A percentile compares a stretch with the other conserved stretches of the same genome.
phyloP scores from a whole-genome alignment of 1,284 basidiomycete species.

The Coniferiporia sulphurascens region DNA sequence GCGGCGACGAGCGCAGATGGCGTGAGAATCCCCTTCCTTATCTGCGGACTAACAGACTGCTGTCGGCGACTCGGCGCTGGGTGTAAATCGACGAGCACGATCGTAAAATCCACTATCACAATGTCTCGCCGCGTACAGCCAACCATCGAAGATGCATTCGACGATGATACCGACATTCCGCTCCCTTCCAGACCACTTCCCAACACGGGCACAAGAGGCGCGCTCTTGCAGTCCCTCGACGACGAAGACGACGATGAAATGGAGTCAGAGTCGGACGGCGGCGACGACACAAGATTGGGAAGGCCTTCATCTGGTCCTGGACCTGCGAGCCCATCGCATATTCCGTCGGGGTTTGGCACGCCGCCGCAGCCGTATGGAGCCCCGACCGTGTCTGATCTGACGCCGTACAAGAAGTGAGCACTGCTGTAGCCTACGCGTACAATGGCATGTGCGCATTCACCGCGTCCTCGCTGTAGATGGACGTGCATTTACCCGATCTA shows the following conservation, averaged over 20 bases:
- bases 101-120: constrained; percentile 14
- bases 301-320: constrained; percentile 20
- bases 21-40: neutral
- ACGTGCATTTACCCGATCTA: constrained; percentile 95
- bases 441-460: neutral
- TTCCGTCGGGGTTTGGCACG: constrained; percentile 19
- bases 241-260: constrained; percentile 29
- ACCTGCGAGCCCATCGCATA: constrained; percentile 25
- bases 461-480: constrained; percentile 55
- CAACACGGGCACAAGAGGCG: constrained; percentile 61
- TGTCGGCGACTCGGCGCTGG: too few species aligned
- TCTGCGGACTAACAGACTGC: neutral
- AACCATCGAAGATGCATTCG: constrained; percentile 53
- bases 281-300: constrained; percentile 25
- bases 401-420: constrained; percentile 71
- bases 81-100: too few species aligned
- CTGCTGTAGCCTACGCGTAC: neutral
- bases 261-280: constrained; percentile 32
- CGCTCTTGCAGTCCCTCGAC: constrained; percentile 62
- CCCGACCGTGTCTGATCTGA: constrained; percentile 57
- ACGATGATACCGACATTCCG: constrained; percentile 86
- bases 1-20: neutral
- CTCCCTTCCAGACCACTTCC: constrained; percentile 62
- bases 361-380: constrained; percentile 24
- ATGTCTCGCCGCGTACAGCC: constrained; percentile 49